Evolutionary conservation across 1,284 basidiomycete species (phyloP), one percentile per base, ranked within the genome.

Genomic region (Moesziomyces aphidis): DNA sequence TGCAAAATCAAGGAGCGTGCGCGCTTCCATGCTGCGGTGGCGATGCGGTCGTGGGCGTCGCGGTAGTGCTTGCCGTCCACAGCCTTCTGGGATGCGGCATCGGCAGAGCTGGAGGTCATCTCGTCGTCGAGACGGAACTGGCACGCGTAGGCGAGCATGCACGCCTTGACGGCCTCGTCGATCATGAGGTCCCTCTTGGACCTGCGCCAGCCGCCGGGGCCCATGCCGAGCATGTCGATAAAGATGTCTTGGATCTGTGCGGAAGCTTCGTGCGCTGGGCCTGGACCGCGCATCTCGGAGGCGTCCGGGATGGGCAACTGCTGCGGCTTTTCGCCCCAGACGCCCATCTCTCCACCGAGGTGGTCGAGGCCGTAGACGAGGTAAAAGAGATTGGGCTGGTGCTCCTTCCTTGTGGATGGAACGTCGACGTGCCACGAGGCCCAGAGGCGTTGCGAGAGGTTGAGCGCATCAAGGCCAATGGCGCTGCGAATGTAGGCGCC

Each of bases 141-240:
- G 39, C 73, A 76, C 2, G 73, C 73, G n/a, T 76, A 76, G 5
- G 73, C 73, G 17, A 76, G 55, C 73, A 76, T 76, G 11, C 65
- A 65, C 1, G 73, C 73, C 42, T 76, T 76, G 49, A 76, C 73
- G 13, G 73, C 73, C 45, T 76, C 73, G 48, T 76, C 73, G 23
- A 76, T 69, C 64, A 69, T 66, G 15, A 69, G 45, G 31, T 76
- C 73, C 13, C 73, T 49, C 49, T 71, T 65, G 5, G 73, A 75
- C 34, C 64, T 48, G 10, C 61, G 54, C 73, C 73, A 75, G 28
- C 73, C 73, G 28, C 67, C 73, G 1, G 68, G 64, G 17, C 57
- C 63, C 61, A 67, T 67, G 17, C 73, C 73, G n/a, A 62, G 31
- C 2, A 75, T 21, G 45, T 69, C 67, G 13, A 48, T 50, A 17